These are phyloP conservation scores for Termitomyces sp. DNA, from an alignment of 768 basidiomycete genomes.

Conservation along the genomic window DNA sequence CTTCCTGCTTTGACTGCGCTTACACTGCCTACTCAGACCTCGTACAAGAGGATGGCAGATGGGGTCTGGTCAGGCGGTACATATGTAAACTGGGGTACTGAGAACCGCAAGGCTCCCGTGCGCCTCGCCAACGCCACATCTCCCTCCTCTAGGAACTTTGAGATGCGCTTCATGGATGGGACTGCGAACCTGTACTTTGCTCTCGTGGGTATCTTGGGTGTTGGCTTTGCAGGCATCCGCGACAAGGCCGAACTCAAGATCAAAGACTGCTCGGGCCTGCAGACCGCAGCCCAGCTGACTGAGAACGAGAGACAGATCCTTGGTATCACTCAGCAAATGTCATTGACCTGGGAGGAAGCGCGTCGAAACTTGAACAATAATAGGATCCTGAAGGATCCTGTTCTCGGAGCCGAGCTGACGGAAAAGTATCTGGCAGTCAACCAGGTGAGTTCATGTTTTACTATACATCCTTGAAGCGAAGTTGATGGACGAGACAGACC, in stretches of 20 bases:
- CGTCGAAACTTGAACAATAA: constrained; percentile 36
- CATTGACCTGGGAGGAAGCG: constrained; percentile 47
- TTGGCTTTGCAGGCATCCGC: constrained; percentile 50
- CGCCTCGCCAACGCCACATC: constrained; percentile 51
- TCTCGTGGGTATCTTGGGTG: constrained; percentile 51
- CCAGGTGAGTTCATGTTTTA: constrained; percentile 32
- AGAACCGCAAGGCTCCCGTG: constrained; percentile 65
- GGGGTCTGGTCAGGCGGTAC: constrained; percentile 73
- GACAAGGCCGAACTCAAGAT: constrained; percentile 32
- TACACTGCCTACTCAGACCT: constrained; percentile 54
- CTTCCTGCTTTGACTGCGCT: constrained; percentile 56
- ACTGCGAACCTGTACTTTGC: constrained; percentile 63
- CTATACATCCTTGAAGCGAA: not conserved
- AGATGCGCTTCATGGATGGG: constrained; percentile 59
- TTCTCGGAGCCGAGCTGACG: constrained; percentile 46
- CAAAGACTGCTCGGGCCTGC: constrained; percentile 29
- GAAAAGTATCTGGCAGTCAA: constrained; percentile 46
- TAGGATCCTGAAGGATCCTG: constrained; percentile 24
- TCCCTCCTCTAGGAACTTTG: constrained; percentile 55
- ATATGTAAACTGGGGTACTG: constrained; percentile 63
- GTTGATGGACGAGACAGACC: constrained; percentile 11
- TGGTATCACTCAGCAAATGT: constrained; percentile 52
- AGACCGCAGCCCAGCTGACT: constrained; percentile 39
- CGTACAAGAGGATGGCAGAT: constrained; percentile 62
- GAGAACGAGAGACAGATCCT: constrained; percentile 36